A percentile compares a stretch with the other conserved stretches of the same genome.
Conservation (phyloP, 345 rosid species). For the Acer negundo region DNA sequence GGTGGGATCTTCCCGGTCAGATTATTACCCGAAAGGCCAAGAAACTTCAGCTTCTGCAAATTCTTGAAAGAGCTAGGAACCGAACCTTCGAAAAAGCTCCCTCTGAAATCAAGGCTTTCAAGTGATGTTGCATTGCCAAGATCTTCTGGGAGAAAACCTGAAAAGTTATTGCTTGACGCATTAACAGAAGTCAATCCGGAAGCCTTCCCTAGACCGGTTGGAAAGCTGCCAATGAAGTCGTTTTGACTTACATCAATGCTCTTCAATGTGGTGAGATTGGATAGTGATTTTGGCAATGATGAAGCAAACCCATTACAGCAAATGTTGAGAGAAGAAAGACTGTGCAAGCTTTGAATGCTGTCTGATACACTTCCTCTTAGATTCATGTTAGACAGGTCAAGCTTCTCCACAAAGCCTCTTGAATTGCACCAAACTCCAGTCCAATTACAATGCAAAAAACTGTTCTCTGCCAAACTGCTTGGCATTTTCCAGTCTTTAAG, state of each 20-base stretch:
- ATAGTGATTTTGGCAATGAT: constrained; percentile 56
- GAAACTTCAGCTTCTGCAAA: constrained; percentile 61
- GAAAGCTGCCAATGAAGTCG: constrained; percentile 70
- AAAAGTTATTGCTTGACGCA: constrained; percentile 85
- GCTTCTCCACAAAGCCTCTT: constrained; percentile 59
- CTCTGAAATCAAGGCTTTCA: constrained; percentile 73
- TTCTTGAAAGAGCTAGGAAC: constrained; percentile 56
- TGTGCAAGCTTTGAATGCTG: constrained; percentile 46
- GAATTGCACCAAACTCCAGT: constrained; percentile 71
- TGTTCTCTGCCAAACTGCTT: constrained; percentile 22
- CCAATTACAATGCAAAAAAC: constrained; percentile 63
- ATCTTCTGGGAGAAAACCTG: constrained; percentile 81
- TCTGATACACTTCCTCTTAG: constrained; percentile 70
- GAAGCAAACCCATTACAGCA: constrained; percentile 57
- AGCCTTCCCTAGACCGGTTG: constrained; percentile 73
- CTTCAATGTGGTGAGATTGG: constrained; percentile 58
- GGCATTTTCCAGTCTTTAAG: constrained; percentile 62
- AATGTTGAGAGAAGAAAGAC: constrained; percentile 52
- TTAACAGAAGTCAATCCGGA: constrained; percentile 63
- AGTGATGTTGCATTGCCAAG: constrained; percentile 70
- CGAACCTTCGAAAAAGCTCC: constrained; percentile 69
- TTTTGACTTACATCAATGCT: constrained; percentile 72
- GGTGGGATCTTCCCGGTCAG: constrained; percentile 57
- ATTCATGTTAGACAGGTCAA: constrained; percentile 72
- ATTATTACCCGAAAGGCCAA: constrained; percentile 79